Evolutionary conservation across 2,329 filamentous ascomycete species (phyloP), one percentile per base, ranked within the genome.

Genomic region (Chalara sp.): DNA sequence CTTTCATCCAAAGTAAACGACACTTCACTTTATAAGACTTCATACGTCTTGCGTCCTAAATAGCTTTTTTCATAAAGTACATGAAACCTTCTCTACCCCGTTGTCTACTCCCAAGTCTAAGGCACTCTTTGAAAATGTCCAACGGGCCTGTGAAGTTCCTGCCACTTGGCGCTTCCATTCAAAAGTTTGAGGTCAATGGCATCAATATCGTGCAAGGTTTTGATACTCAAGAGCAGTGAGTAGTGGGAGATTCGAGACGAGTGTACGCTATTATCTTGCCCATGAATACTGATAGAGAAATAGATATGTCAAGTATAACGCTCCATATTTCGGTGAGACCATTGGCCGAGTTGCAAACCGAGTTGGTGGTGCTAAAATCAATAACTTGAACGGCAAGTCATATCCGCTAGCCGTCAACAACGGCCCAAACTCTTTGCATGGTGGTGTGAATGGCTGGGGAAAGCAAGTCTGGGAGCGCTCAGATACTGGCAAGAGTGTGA

Each of bases 121-220:
- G 21, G 21, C 21, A 21, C 21, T 12, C 28, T 28, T n/a, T 30
- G 28, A 45, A 7, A 31, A 45, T 45, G 43, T 45, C 43, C 43
- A n/a, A 31, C 32, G 53, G 58, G 37, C 52, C 76, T 42, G 78
- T 84, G 62, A 74, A 76, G 42, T 88, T 92, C 70, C 74, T 92
- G 55, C 83, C 87, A 29, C 76, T 88, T 47, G 87, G 87, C 56
- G 87, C 86, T 61, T 87, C 89, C 65, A 84, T 93, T 65, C 84
- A 96, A 67, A 80, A 87, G 63, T 85, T 96, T 73, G 78, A 76
- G 45, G 79, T 97, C 59, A 86, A 78, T 53, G 86, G 82, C 56
- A 73, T 80, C 65, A 93, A 96, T 72, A 93, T 99, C 58, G 91
- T 96, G 28, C 87, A 93, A 60, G 84, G 85, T 48, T 96, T 96